Evolutionary conservation across 495 filamentous ascomycete species (phyloP), one percentile per base, ranked within the genome.

Genomic region (Pyrenula massariospora): DNA sequence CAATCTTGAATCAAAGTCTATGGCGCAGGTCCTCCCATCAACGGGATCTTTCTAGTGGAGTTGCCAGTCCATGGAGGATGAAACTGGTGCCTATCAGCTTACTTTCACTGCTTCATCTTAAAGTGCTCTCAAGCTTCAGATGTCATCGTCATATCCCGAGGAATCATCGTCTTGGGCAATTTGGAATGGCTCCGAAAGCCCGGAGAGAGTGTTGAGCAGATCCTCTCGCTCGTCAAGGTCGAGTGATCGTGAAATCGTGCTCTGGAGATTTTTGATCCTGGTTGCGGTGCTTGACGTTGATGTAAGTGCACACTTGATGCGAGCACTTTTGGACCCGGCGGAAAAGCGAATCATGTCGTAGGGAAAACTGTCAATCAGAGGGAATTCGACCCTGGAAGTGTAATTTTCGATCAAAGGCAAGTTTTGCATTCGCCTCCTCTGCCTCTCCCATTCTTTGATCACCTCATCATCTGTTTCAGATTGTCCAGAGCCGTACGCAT

Each of bases 291-390:
- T 78, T 5, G 87, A 80, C 22, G 88, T 87, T 1, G 88, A 86
- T 1, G 88, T 86, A 52, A 98, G 70, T 2, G 82, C 79, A 49
- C 83, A 77, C 47, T 79, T 74, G 10, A 93, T 68, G 24, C 77
- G 78, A 52, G 87, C 55, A n/a, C 70, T 69, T 22, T 73, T 58
- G 25, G 67, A 63, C 21, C 66, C 57, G 51, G 71, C 48, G 59
- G 62, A 72, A 57, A 62, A 61, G 53, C 68, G 51, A 67, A 73
- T 72, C 84, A 91, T 58, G 86, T 87, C 25, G 57, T 71, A 42
- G 79, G 93, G 73, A 61, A 88, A 95, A 68, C 88, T 95, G 65
- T 91, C 83, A 24, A 95, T 77, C 12, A 91, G 66, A 2, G 93
- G 91, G 66, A 89, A 90, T 3, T 74, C 31, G 15, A 42, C 31